A percentile compares a stretch with the other conserved stretches of the same genome.
Conservation (phyloP, 495 filamentous ascomycete genomes). For the Aspergillus incahuasiensis region DNA sequence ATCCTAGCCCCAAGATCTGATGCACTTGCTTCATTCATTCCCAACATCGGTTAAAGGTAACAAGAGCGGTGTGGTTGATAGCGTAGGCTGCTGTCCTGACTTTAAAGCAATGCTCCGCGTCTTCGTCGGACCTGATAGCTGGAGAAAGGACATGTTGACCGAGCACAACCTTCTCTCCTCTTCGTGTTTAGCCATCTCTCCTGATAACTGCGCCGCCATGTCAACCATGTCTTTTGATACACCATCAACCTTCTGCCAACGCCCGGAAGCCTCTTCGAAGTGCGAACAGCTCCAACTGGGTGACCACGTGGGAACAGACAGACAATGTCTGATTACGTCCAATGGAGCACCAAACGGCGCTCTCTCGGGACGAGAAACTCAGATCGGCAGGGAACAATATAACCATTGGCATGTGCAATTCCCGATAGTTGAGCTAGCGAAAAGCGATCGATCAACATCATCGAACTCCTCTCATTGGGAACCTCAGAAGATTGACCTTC, state of each 20-base stretch:
- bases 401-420: conserved; percentile 5
- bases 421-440: neutral
- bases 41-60: conserved; percentile 1
- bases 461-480: neutral
- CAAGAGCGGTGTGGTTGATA: conserved; percentile 20
- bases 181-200: neutral
- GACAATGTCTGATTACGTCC: conserved; percentile 3
- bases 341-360: conserved; percentile 7
- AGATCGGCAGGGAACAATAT: neutral
- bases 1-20: conserved; percentile 8
- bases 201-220: neutral
- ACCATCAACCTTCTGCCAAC: neutral
- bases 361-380: neutral
- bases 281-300: conserved; percentile 1
- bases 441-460: conserved; percentile 7
- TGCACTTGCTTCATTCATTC: neutral
- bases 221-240: neutral
- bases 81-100: conserved; percentile 7
- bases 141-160: neutral
- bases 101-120: conserved; percentile 19
- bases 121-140: conserved; percentile 9
- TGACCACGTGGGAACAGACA: neutral
- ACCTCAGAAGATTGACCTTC: neutral
- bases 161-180: conserved; percentile 3
- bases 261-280: neutral